Evolutionary conservation across 306 rosid species (phyloP).

Genomic region (Medicago truncatula): MtrunA17r5.0-ANR NC_053044.1:38385001-38385500

Average conservation of each 20-base stretch:
- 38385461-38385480: slow-evolving; percentile 42
- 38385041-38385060: slow-evolving; percentile 50
- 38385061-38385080: slow-evolving; percentile 29
- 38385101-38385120: slow-evolving; percentile 67
- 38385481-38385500: slow-evolving; percentile 43
- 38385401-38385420: slow-evolving; percentile 35
- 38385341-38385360: not conserved
- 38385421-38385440: slow-evolving; percentile 7
- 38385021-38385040: slow-evolving; percentile 82
- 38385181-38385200: slow-evolving; percentile 73
- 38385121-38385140: slow-evolving; percentile 53
- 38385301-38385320: not conserved
- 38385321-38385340: not conserved
- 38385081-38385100: slow-evolving; percentile 36
- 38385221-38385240: slow-evolving; percentile 83
- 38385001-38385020: slow-evolving; percentile 90
- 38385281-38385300: not conserved
- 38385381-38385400: slow-evolving; percentile 33
- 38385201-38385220: slow-evolving; percentile 77
- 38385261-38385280: slow-evolving; percentile 12
- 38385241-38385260: slow-evolving; percentile 81
- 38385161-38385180: slow-evolving; percentile 89
- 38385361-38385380: slow-evolving; percentile 22
- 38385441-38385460: slow-evolving; percentile 3
- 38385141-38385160: slow-evolving; percentile 58